Percentiles rank a stretch among this genome's conserved stretches.
Conservation (phyloP, 2,329 filamentous ascomycete genomes). For the Gyromitra esculenta region DNA sequence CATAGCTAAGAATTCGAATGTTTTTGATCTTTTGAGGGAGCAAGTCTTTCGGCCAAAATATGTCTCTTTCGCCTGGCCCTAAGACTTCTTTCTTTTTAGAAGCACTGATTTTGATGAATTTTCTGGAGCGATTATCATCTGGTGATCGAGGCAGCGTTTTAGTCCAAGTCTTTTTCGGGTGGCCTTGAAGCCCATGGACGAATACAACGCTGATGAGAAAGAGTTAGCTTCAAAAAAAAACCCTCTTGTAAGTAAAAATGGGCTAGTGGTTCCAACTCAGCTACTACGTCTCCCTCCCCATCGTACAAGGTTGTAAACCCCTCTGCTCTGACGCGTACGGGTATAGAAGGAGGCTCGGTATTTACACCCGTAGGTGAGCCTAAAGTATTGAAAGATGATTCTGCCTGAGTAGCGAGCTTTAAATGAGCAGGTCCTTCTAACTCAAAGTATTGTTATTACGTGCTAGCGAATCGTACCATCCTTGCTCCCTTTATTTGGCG, state of each 20-base stretch:
- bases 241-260: too few species aligned
- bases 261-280: neutral
- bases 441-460: neutral
- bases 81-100: neutral
- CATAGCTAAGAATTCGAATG: slow-evolving; percentile 7
- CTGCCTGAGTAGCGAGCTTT: neutral
- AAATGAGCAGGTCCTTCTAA: neutral
- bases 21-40: neutral
- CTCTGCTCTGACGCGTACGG: neutral
- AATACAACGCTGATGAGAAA: neutral
- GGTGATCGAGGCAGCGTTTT: neutral
- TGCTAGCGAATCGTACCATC: too few species aligned
- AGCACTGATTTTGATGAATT: neutral
- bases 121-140: neutral
- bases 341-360: neutral
- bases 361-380: neutral
- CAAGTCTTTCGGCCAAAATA: slow-evolving; percentile 13
- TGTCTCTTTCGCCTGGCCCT: neutral
- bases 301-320: neutral
- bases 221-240: neutral
- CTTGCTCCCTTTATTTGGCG: too few species aligned
- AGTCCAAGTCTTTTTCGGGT: slow-evolving; percentile 11
- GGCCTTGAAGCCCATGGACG: slow-evolving; percentile 14
- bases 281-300: slow-evolving; percentile 13
- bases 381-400: neutral